A percentile compares a stretch with the other conserved stretches of the same genome.
These are phyloP conservation scores for Solanum sparsipilum DNA, from an alignment of 257 asterid genomes.

Conservation along the genomic window DNA sequence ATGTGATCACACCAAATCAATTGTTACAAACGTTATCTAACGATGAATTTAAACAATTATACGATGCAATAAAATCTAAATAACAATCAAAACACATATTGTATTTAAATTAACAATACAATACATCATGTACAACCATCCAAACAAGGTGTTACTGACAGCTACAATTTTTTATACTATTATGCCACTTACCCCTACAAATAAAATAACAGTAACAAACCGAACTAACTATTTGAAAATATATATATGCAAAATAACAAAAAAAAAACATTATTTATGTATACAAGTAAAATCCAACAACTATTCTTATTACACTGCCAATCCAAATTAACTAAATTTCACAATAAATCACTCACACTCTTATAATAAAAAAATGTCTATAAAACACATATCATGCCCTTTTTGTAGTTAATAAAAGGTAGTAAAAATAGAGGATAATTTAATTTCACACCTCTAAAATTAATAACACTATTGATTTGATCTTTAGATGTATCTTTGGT, in stretches of 20 bases:
- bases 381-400: neutral
- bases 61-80: too few relatives aligned
- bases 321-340: neutral
- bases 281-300: neutral
- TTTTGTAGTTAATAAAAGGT: neutral
- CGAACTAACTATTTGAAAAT: neutral
- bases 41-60: too few relatives aligned
- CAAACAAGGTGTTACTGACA: too few relatives aligned
- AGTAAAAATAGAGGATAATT: neutral
- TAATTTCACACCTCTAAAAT: neutral
- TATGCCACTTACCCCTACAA: neutral
- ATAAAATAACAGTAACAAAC: neutral
- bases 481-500: conserved; percentile 7
- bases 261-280: neutral
- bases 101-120: too few relatives aligned
- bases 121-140: too few relatives aligned
- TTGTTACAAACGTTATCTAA: too few relatives aligned
- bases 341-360: neutral
- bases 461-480: neutral
- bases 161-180: neutral
- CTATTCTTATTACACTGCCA: neutral
- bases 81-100: too few relatives aligned
- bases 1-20: too few relatives aligned
- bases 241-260: neutral
- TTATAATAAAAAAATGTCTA: neutral